Percentiles rank a stretch among this genome's conserved stretches.
phyloP scores from a whole-genome alignment of 2,329 filamentous ascomycete genomes.

The Clathrospora elynae region DNA sequence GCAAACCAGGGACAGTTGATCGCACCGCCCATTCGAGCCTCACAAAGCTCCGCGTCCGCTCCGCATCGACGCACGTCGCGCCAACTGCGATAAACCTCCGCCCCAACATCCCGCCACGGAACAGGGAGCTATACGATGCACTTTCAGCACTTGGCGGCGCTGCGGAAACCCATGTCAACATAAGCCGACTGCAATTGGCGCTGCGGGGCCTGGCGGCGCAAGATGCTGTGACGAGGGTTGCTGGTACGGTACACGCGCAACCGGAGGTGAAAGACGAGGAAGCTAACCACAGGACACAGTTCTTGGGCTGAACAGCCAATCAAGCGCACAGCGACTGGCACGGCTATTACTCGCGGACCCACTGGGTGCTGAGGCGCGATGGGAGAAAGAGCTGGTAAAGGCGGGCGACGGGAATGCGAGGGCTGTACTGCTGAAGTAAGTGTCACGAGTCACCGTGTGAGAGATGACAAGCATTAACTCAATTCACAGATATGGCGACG shows the following conservation, averaged over 20 bases:
- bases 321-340: constrained; percentile 67
- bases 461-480: background rate
- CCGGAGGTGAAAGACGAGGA: background rate
- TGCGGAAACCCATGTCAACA: constrained; percentile 66
- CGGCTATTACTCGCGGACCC: constrained; percentile 61
- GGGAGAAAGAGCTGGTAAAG: constrained; percentile 52
- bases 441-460: background rate
- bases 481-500: constrained; percentile 58
- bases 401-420: constrained; percentile 39
- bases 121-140: constrained; percentile 63
- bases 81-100: constrained; percentile 60
- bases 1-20: constrained; percentile 36
- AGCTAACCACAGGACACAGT: constrained; percentile 47
- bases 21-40: constrained; percentile 20
- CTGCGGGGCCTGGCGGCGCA: constrained; percentile 65
- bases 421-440: constrained; percentile 51
- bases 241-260: constrained; percentile 50
- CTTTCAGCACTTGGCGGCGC: constrained; percentile 66
- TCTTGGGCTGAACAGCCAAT: constrained; percentile 56
- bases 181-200: constrained; percentile 73
- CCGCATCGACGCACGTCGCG: constrained; percentile 54
- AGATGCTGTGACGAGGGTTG: constrained; percentile 60
- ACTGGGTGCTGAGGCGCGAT: constrained; percentile 47
- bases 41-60: constrained; percentile 33
- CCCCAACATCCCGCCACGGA: constrained; percentile 58